Evolutionary conservation across 2,329 filamentous ascomycete species (phyloP).

Genomic region (Hypoxylon sp.): DNA sequence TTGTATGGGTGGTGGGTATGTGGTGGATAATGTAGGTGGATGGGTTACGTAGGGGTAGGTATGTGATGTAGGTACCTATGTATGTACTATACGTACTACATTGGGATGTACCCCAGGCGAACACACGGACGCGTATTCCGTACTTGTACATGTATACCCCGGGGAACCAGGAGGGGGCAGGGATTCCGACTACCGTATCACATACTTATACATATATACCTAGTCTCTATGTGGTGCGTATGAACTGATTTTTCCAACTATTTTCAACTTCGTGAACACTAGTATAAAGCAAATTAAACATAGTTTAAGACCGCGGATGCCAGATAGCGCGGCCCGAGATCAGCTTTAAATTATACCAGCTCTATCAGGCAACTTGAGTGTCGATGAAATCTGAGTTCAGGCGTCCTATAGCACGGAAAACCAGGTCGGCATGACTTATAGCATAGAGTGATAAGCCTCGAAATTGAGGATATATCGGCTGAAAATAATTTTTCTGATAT

Average conservation of each 20-base stretch:
- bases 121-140: conserved; percentile 14
- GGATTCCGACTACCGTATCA: conserved; percentile 15
- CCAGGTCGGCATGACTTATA: background rate
- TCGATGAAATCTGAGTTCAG: conserved; percentile 10
- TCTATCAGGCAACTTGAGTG: conserved; percentile 2
- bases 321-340: conserved; percentile 23
- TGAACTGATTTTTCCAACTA: conserved; percentile 12
- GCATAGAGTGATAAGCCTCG: conserved; percentile 12
- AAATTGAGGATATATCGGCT: conserved; percentile 1
- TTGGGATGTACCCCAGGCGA: conserved; percentile 21
- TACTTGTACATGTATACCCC: conserved; percentile 2
- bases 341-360: conserved; percentile 17
- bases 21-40: conserved; percentile 14
- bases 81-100: conserved; percentile 21
- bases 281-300: conserved; percentile 7
- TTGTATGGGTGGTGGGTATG: background rate
- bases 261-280: conserved; percentile 9
- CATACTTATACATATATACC: conserved; percentile 12
- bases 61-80: conserved; percentile 18
- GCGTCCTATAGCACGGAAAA: conserved; percentile 8
- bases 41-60: conserved; percentile 19
- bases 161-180: conserved; percentile 4
- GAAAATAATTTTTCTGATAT: background rate
- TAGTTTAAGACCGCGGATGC: conserved; percentile 27
- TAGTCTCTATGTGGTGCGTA: background rate